Evolutionary conservation across 305 asterid species (phyloP).

Genomic region (Fraxinus xanthoxyloides): DNA sequence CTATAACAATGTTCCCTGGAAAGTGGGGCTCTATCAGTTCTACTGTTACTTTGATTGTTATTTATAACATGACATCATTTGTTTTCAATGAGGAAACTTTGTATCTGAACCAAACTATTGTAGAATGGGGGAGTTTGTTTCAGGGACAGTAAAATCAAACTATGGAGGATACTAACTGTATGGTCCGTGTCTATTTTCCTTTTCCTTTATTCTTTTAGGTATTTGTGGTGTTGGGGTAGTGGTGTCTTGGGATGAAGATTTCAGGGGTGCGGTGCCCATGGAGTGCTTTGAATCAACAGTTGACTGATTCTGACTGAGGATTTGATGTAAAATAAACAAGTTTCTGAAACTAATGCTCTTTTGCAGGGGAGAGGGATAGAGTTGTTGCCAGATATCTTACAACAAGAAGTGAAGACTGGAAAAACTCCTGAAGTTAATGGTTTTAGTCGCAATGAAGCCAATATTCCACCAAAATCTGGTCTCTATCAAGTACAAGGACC

Average conservation of each 20-base stretch:
- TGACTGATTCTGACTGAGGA: neutral
- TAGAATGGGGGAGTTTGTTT: neutral
- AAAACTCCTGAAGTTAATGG: constrained; percentile 45
- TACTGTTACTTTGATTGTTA: neutral
- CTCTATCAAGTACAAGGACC: constrained; percentile 50
- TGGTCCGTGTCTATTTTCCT: neutral
- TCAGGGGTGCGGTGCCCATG: neutral
- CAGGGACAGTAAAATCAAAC: neutral
- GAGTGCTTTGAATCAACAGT: neutral
- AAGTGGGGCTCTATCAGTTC: neutral
- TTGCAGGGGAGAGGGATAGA: constrained; percentile 72
- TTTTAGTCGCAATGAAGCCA: constrained; percentile 24
- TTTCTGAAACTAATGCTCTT: constrained; percentile 10
- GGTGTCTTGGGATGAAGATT: neutral
- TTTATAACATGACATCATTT: neutral
- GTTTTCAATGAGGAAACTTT: neutral
- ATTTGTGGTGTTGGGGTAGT: neutral
- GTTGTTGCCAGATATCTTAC: constrained; percentile 67
- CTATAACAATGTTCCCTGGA: neutral
- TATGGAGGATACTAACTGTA: neutral
- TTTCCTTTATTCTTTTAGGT: neutral
- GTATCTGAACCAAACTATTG: neutral
- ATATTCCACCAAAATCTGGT: constrained; percentile 33
- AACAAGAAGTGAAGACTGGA: constrained; percentile 68
- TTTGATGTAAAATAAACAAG: neutral